phyloP scores from a whole-genome alignment of 2,329 filamentous ascomycete species.

The Cladophialophora exuberans region DNA sequence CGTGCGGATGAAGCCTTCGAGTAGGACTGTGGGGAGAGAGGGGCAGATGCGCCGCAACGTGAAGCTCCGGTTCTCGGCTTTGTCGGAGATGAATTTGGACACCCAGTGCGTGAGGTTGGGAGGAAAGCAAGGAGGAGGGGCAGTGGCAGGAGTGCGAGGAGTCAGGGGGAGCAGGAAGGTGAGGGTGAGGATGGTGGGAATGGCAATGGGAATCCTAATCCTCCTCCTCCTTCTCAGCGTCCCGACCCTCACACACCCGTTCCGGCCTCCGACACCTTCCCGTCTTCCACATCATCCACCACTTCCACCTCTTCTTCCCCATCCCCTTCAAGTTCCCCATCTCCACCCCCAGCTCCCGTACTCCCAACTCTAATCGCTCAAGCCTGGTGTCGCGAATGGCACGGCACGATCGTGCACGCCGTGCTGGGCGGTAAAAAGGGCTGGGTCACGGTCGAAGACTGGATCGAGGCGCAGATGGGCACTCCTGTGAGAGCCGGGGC shows the following conservation, averaged over 20 bases:
- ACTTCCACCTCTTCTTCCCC: not conserved
- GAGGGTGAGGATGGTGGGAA: no score
- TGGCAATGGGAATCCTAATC: no score
- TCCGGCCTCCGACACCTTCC: not conserved
- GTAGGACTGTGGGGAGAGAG: slow-evolving; percentile 23
- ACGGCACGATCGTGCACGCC: slow-evolving; percentile 29
- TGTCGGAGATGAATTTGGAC: slow-evolving; percentile 33
- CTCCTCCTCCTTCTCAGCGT: no score
- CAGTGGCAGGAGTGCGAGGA: no score
- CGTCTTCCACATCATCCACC: not conserved
- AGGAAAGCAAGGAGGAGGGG: no score
- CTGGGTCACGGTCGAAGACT: slow-evolving; percentile 29
- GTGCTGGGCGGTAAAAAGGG: slow-evolving; percentile 19
- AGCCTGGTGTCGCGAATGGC: slow-evolving; percentile 37
- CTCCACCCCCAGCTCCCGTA: not conserved
- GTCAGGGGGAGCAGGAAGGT: no score
- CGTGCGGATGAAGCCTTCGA: slow-evolving; percentile 36
- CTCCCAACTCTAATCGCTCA: slow-evolving; percentile 24
- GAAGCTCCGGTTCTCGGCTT: slow-evolving; percentile 29
- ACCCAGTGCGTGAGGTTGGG: slow-evolving; percentile 31
- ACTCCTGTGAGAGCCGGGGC: slow-evolving; percentile 23
- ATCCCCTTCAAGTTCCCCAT: not conserved
- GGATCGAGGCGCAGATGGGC: slow-evolving; percentile 28
- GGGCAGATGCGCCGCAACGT: slow-evolving; percentile 19
- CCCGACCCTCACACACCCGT: no score